Conservation (phyloP, 2,329 filamentous ascomycete species). For the Colletotrichum aenigma region DNA sequence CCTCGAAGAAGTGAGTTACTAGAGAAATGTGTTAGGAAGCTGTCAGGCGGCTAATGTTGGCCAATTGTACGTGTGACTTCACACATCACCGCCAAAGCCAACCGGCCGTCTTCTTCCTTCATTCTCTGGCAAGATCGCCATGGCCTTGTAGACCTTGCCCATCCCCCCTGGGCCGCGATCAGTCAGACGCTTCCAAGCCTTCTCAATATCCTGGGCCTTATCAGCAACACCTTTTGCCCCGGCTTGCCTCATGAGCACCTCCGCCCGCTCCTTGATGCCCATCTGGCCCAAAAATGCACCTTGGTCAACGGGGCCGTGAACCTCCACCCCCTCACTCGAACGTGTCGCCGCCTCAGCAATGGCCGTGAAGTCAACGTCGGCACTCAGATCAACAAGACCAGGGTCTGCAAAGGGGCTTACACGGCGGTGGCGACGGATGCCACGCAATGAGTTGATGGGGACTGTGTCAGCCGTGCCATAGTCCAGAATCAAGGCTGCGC, state of each 20-base stretch:
- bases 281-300: slow-evolving; percentile 78
- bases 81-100: slow-evolving; percentile 82
- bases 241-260: slow-evolving; percentile 62
- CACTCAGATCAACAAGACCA: slow-evolving; percentile 85
- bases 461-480: slow-evolving; percentile 83
- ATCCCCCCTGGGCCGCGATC: slow-evolving; percentile 84
- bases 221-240: slow-evolving; percentile 54
- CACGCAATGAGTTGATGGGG: slow-evolving; percentile 87
- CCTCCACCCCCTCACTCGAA: slow-evolving; percentile 81
- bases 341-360: slow-evolving; percentile 81
- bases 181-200: slow-evolving; percentile 81
- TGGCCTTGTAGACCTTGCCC: slow-evolving; percentile 92
- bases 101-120: slow-evolving; percentile 77
- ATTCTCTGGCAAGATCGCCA: slow-evolving; percentile 88
- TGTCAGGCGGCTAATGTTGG: not conserved
- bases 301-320: slow-evolving; percentile 91
- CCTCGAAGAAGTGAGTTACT: not conserved
- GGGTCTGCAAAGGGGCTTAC: slow-evolving; percentile 82
- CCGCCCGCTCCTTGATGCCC: slow-evolving; percentile 81
- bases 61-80: not conserved
- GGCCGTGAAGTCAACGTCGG: slow-evolving; percentile 91
- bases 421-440: slow-evolving; percentile 77
- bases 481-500: slow-evolving; percentile 93
- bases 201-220: slow-evolving; percentile 66
- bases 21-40: not conserved